Conservation (phyloP, 2,329 filamentous ascomycete genomes). For the Escovopsis sp. region DNA sequence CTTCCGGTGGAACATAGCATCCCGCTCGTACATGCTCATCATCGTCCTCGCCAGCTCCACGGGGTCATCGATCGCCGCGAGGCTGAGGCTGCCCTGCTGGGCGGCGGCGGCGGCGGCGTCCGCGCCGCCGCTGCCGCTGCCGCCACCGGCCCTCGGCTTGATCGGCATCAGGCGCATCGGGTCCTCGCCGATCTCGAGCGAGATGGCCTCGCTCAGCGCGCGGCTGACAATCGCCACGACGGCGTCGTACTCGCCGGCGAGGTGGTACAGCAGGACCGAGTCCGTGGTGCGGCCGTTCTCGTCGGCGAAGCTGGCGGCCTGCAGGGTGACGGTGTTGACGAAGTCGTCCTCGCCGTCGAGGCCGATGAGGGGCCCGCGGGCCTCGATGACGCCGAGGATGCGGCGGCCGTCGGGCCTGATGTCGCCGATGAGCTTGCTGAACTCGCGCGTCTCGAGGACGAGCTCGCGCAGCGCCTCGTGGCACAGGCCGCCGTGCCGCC, state of each 20-base stretch:
- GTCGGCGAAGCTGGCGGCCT: conserved; percentile 84
- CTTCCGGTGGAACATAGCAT: conserved; percentile 44
- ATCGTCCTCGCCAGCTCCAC: conserved; percentile 45
- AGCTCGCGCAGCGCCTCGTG: conserved; percentile 88
- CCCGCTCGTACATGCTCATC: conserved; percentile 48
- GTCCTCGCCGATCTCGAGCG: conserved; percentile 71
- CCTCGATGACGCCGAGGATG: conserved; percentile 75
- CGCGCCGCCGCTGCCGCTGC: conserved; percentile 22
- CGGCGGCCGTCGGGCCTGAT: conserved; percentile 74
- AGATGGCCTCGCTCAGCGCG: conserved; percentile 77
- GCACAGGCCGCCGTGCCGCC: conserved; percentile 66
- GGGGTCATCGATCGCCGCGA: conserved; percentile 45
- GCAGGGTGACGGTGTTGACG: conserved; percentile 79
- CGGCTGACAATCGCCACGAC: conserved; percentile 86
- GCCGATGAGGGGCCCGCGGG: conserved; percentile 68
- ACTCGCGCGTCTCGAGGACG: conserved; percentile 92
- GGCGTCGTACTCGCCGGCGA: conserved; percentile 88
- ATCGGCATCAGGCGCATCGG: conserved; percentile 65
- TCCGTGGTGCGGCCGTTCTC: conserved; percentile 89
- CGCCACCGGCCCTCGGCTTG: conserved; percentile 47
- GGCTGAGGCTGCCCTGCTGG: conserved; percentile 42
- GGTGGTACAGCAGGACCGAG: conserved; percentile 84
- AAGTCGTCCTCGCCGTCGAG: conserved; percentile 71
- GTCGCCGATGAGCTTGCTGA: conserved; percentile 85
- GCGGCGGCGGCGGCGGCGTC: conserved; percentile 19